These are phyloP conservation scores for Penicillium sp. DNA, from an alignment of 2,329 filamentous ascomycete species.

Conservation along the genomic window DNA sequence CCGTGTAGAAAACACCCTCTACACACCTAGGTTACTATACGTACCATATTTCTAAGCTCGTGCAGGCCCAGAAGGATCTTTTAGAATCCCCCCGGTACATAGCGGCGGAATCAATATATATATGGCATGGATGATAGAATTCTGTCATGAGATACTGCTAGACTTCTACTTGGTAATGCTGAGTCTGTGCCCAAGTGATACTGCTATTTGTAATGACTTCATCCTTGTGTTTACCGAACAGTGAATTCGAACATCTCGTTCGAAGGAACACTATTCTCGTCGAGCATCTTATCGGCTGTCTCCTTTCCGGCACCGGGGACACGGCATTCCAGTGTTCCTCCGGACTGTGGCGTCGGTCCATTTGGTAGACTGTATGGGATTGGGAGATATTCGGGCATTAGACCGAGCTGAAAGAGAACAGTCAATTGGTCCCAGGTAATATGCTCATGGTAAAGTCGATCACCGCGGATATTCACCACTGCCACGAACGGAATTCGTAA, in stretches of 20 bases:
- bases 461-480: slow-evolving; percentile 69
- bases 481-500: slow-evolving; percentile 64
- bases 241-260: slow-evolving; percentile 47
- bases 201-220: too few species aligned
- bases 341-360: slow-evolving; percentile 33
- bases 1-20: too few species aligned
- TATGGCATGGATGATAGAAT: too few species aligned
- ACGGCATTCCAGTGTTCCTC: slow-evolving; percentile 56
- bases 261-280: slow-evolving; percentile 51
- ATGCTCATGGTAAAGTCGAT: slow-evolving; percentile 70
- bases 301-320: slow-evolving; percentile 64
- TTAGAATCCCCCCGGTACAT: too few species aligned
- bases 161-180: too few species aligned
- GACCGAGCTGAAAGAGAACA: slow-evolving; percentile 62
- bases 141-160: too few species aligned
- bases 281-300: slow-evolving; percentile 54
- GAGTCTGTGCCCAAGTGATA: too few species aligned
- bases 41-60: too few species aligned
- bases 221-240: too few species aligned
- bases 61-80: too few species aligned
- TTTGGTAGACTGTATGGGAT: slow-evolving; percentile 59
- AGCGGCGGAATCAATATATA: too few species aligned
- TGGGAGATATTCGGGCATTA: slow-evolving; percentile 65
- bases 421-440: slow-evolving; percentile 71
- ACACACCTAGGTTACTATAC: too few species aligned